Evolutionary conservation across 495 filamentous ascomycete genomes (phyloP), one percentile per base, ranked within the genome.

Genomic region (Trichoderma asperelloides): DNA sequence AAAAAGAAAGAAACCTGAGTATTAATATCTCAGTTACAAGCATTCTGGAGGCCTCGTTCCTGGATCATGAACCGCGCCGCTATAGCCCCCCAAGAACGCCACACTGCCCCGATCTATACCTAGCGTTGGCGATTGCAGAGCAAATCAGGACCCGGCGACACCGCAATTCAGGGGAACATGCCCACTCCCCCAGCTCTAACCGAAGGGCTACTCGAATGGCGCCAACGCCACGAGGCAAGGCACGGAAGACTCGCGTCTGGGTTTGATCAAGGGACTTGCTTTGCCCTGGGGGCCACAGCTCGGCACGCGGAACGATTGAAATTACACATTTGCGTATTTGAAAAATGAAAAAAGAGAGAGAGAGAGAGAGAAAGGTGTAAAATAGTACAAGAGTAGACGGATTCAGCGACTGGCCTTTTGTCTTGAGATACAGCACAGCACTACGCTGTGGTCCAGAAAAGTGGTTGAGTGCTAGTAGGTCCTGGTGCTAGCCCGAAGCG

Each of bases 111-210:
- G 55, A 60, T 30, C 23, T 12, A 28, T 23, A 12, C 55, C 16
- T 60, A 60, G 55, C 55, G 55, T 25, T 16, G 49, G 55, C 55
- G 55, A 60, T 60, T 60, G 55, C 55, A 60, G 25, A 60, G 55
- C 55, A 60, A 60, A 60, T 60, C 55, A 60, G 55, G 55, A 21
- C 55, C 55, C 55, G 55, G 55, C 23, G 55, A 60, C 23, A 30
- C 55, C 55, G 55, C 55, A 60, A 60, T 60, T 60, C 55, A 60
- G 55, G 55, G 55, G 55, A 30, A 60, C 21, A 30, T 21, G 55
- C 25, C 55, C 55, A 60, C 55, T 60, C 55, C 55, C 55, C 55
- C 55, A 60, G 55, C 55, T 30, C 25, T 30, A 60, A 25, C 55
- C 55, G 55, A 60, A 60, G 2, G 55, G 23, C n/a, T 28, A 27